Evolutionary conservation across 805 yeast species (phyloP), one percentile per base, ranked within the genome.

Genomic region (Tetrapisispora pingtungensis): DNA sequence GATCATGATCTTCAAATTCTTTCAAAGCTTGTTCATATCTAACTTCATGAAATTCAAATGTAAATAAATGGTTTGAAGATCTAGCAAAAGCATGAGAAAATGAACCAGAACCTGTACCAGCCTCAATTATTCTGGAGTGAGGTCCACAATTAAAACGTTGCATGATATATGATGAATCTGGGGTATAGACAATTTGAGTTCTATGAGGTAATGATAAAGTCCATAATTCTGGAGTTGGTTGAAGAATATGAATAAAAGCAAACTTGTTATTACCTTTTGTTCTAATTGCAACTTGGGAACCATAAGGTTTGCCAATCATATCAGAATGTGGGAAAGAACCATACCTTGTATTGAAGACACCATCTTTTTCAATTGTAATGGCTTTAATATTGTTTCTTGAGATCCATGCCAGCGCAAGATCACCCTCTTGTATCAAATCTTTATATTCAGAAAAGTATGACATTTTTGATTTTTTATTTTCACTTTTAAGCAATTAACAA

Each of bases 41-140:
- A 5, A 82, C 81, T 57, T 83, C 82, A 61, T 93, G 98, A 64
- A 89, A 93, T 64, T 93, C 99, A 63, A 75, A 93, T 7, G 96
- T 81, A 68, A 75, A 90, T 1, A 93, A 68, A 28, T 69, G 70
- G 1, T 96, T 95, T 2, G 84, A 80, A 0, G 93, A 78, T 55
- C 99, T 75, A 1, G 95, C 83, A 61, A 93, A 77, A 0, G 96
- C 81, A 65, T 93, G 99, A 3, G 96, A 84, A 58, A 93, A 86
- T 1, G 96, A 87, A 0, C 94, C 99, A 7, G 96, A 84, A 0
- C 98, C 99, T 0, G 99, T 93, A 32, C 99, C 99, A 0, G 97
- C 96, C 66, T 93, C 99, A 39, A 93, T 81, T 12, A 93, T 94
- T 46, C 77, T 67, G 0, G 87, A 74, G 1, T 90, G 89, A 13